A percentile compares a stretch with the other conserved stretches of the same genome.
Conservation (phyloP, 2,329 filamentous ascomycete species). For the Leptographium procerum region DNA sequence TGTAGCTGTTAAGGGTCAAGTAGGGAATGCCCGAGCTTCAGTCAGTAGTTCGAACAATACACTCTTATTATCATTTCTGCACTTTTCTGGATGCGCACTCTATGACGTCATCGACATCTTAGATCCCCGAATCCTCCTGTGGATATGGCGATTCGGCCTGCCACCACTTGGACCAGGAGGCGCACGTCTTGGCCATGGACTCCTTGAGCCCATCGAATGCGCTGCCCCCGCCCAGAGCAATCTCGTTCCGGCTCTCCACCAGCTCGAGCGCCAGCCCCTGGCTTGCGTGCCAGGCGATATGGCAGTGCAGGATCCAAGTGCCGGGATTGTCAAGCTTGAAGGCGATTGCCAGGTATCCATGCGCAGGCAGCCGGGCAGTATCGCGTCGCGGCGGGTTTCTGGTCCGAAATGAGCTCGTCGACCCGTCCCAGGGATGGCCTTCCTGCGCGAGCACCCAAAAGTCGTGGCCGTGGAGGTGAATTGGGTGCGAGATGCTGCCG, state of each 20-base stretch:
- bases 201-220: too few relatives aligned
- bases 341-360: conserved; percentile 30
- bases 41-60: too few relatives aligned
- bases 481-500: conserved; percentile 22
- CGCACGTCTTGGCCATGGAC: too few relatives aligned
- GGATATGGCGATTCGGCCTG: too few relatives aligned
- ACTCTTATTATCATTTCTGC: too few relatives aligned
- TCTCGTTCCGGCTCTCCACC: conserved; percentile 18
- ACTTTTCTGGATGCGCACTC: too few relatives aligned
- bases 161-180: too few relatives aligned
- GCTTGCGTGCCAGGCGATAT: conserved; percentile 33
- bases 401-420: background rate
- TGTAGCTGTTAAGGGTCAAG: too few relatives aligned
- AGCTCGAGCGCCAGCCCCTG: conserved; percentile 37
- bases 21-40: too few relatives aligned
- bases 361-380: conserved; percentile 25
- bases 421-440: background rate
- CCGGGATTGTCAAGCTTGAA: conserved; percentile 36
- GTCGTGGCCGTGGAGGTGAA: conserved; percentile 32
- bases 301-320: conserved; percentile 30
- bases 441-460: conserved; percentile 24
- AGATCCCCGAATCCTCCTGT: too few relatives aligned
- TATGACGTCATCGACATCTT: too few relatives aligned
- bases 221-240: too few relatives aligned
- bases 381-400: conserved; percentile 31